phyloP scores from a whole-genome alignment of 768 basidiomycete genomes.

The Naganishia friedmannii region DNA sequence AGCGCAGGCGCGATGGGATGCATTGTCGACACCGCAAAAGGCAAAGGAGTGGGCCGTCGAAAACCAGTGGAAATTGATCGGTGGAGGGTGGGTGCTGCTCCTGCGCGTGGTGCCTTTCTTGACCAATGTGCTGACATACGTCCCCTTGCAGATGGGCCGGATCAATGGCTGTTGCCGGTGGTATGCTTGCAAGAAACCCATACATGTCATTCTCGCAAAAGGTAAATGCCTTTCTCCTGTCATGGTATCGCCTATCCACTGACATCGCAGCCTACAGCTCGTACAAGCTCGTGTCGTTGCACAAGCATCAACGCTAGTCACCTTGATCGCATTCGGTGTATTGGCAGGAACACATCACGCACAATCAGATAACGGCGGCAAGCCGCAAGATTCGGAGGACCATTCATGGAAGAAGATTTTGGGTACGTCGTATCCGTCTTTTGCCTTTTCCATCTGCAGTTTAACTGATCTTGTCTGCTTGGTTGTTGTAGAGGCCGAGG shows the following conservation, averaged over 20 bases:
- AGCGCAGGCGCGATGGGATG: slow-evolving; percentile 40
- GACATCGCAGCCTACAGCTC: slow-evolving; percentile 33
- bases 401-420: slow-evolving; percentile 50
- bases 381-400: slow-evolving; percentile 35
- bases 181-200: slow-evolving; percentile 41
- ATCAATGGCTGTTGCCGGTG: slow-evolving; percentile 44
- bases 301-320: slow-evolving; percentile 48
- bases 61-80: slow-evolving; percentile 47
- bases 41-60: slow-evolving; percentile 44
- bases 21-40: slow-evolving; percentile 36
- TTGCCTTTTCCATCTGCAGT: neutral
- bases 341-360: slow-evolving; percentile 38
- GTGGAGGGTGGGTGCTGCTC: slow-evolving; percentile 38
- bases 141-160: slow-evolving; percentile 42
- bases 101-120: neutral
- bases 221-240: slow-evolving; percentile 31
- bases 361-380: slow-evolving; percentile 23
- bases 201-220: slow-evolving; percentile 48
- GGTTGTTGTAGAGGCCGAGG: neutral
- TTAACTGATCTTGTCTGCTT: neutral
- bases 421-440: slow-evolving; percentile 31
- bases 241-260: neutral
- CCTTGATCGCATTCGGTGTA: slow-evolving; percentile 43
- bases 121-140: neutral
- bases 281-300: slow-evolving; percentile 52